Evolutionary conservation across 495 filamentous ascomycete genomes (phyloP), one percentile per base, ranked within the genome.

Genomic region (Cladorrhinum samala): DNA sequence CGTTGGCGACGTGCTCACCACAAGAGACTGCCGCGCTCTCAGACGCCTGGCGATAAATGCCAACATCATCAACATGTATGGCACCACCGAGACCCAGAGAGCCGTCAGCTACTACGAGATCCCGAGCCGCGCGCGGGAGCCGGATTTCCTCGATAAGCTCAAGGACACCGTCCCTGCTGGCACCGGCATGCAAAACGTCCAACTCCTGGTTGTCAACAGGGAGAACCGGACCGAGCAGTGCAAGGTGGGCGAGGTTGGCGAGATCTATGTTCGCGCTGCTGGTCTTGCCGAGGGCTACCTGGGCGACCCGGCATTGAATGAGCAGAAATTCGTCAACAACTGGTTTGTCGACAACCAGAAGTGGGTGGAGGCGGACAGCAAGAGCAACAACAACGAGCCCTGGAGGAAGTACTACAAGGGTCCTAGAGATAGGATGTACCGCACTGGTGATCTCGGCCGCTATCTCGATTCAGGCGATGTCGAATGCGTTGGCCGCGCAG

Each of bases 211-310:
- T 20, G 89, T 97, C 18, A 83, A 96, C 67, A 84, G 87, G 5
- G 81, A 87, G 56, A 83, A 95, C 63, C 68, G 72, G 46, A 80
- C 75, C 46, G 79, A 80, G 36, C 74, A 91, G 19, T 98, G 93
- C 66, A 78, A 77, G 27, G 75, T 93, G 30, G 90, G 90, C 7
- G 87, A 95, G 59, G 79, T 85, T 16, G 91, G 91, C 20, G 91
- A 97, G 67, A 87, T 97, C 11, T 93, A 86, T 56, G 81, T 96
- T 19, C 81, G 93, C 19, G 93, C 93, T 19, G 93, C 77, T 30
- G 93, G 92, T 55, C 78, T 96, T 25, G 91, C 92, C 1, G 91
- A 96, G 69, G 87, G 89, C 11, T 96, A 96, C 59, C 74, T 93
- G 5, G 84, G 83, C 3, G 79, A 85, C 14, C 73, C 78, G 9